phyloP scores from a whole-genome alignment of 352 stramenopile genomes.

The Pythium utonaiense region DNA sequence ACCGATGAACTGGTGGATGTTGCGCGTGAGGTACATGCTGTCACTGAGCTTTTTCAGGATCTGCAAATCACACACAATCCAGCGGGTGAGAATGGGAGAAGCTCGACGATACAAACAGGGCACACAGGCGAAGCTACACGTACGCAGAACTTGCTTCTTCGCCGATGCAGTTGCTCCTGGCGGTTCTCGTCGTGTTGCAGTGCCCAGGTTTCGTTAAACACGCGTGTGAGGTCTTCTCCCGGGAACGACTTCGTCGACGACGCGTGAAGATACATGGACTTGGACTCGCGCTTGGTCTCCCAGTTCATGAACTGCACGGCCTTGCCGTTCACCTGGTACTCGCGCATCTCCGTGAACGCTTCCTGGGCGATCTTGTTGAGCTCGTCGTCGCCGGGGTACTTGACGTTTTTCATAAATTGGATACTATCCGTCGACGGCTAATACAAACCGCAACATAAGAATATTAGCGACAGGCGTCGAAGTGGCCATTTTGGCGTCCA shows the following conservation, averaged over 20 bases:
- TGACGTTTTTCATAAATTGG: conserved; percentile 88
- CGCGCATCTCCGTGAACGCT: conserved; percentile 77
- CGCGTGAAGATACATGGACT: conserved; percentile 84
- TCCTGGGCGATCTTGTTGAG: conserved; percentile 74
- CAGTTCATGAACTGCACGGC: conserved; percentile 61
- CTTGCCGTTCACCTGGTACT: conserved; percentile 76
- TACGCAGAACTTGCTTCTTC: conserved; percentile 83
- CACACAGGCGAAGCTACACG: conserved; percentile 22
- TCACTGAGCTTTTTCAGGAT: conserved; percentile 84
- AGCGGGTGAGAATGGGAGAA: not conserved
- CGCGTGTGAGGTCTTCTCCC: conserved; percentile 62
- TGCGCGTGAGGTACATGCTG: conserved; percentile 82
- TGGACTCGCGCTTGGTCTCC: conserved; percentile 80
- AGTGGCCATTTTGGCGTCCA: not conserved
- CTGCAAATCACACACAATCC: conserved; percentile 20
- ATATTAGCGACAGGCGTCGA: not conserved
- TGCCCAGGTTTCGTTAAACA: conserved; percentile 79
- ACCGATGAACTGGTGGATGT: conserved; percentile 87
- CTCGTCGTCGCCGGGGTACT: conserved; percentile 71
- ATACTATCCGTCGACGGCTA: conserved; percentile 82
- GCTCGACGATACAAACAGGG: not conserved
- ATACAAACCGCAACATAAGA: not conserved
- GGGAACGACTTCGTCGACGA: conserved; percentile 73
- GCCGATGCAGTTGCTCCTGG: conserved; percentile 67
- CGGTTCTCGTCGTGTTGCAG: conserved; percentile 73